These are phyloP conservation scores for Penicillium sp. DNA, from an alignment of 2,329 filamentous ascomycete genomes.

Conservation along the genomic window DNA sequence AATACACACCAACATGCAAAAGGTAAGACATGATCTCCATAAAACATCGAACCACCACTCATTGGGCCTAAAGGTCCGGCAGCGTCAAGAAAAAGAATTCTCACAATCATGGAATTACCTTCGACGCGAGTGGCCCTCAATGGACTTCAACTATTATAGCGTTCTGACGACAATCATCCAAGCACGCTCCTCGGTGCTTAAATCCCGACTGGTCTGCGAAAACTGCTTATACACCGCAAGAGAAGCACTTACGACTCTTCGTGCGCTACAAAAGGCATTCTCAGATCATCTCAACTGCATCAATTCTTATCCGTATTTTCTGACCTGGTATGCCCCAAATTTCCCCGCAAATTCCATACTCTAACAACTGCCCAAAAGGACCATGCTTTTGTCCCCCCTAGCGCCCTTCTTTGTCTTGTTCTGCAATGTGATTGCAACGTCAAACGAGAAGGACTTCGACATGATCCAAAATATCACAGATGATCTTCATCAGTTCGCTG, in stretches of 20 bases:
- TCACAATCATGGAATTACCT: slow-evolving; percentile 15
- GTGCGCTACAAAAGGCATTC: slow-evolving; percentile 20
- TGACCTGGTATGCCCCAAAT: slow-evolving; percentile 19
- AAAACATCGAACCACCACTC: not conserved
- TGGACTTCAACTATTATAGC: slow-evolving; percentile 28
- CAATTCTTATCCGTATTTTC: slow-evolving; percentile 23
- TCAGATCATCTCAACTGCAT: slow-evolving; percentile 12
- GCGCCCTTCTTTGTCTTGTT: slow-evolving; percentile 25
- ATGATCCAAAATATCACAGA: slow-evolving; percentile 27
- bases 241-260: slow-evolving; percentile 20
- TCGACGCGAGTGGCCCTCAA: slow-evolving; percentile 20
- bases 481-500: slow-evolving; percentile 22
- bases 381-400: slow-evolving; percentile 24
- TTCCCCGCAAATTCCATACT: not conserved
- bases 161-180: slow-evolving; percentile 24
- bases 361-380: slow-evolving; percentile 14
- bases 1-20: slow-evolving; percentile 19
- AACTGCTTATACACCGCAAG: slow-evolving; percentile 25
- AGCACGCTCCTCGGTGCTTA: slow-evolving; percentile 24
- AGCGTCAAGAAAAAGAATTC: slow-evolving; percentile 16
- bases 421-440: slow-evolving; percentile 27
- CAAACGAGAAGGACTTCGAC: slow-evolving; percentile 20
- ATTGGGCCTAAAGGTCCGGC: slow-evolving; percentile 12
- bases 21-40: slow-evolving; percentile 8
- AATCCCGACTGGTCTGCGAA: slow-evolving; percentile 25